phyloP scores from a whole-genome alignment of 805 yeast genomes.

The Candida insectorum region DNA sequence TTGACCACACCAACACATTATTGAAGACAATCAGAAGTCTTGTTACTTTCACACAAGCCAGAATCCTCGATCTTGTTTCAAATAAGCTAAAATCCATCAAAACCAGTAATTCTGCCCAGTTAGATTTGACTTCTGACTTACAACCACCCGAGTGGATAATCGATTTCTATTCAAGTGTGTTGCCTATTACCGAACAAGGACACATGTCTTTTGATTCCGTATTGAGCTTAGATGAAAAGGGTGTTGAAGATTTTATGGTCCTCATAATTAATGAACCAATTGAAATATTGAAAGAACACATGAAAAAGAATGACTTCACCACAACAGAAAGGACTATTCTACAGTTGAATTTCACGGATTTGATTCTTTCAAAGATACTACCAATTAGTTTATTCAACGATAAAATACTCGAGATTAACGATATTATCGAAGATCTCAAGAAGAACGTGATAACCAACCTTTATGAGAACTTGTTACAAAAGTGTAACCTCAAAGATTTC shows the following conservation, averaged over 20 bases:
- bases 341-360: constrained; percentile 58
- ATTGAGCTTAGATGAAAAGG: constrained; percentile 36
- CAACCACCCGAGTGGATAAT: constrained; percentile 83
- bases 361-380: constrained; percentile 51
- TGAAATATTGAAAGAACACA: constrained; percentile 33
- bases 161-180: constrained; percentile 58
- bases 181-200: constrained; percentile 51
- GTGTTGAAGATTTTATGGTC: constrained; percentile 32
- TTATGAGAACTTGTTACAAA: constrained; percentile 44
- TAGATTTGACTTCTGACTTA: constrained; percentile 50
- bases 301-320: constrained; percentile 22
- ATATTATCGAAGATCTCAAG: constrained; percentile 31
- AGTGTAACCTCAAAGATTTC: constrained; percentile 55
- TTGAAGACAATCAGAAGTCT: constrained; percentile 20
- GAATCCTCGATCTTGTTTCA: constrained; percentile 21
- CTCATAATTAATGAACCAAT: constrained; percentile 48
- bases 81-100: constrained; percentile 30
- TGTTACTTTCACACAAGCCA: constrained; percentile 23
- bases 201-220: constrained; percentile 29
- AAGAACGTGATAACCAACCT: constrained; percentile 42
- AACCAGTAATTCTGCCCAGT: constrained; percentile 35
- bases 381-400: constrained; percentile 38
- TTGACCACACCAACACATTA: constrained; percentile 16
- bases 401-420: constrained; percentile 34
- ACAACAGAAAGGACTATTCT: constrained; percentile 41